A percentile compares a stretch with the other conserved stretches of the same genome.
phyloP scores from a whole-genome alignment of 208 protist species.

The Trypanosoma scelopori region DNA sequence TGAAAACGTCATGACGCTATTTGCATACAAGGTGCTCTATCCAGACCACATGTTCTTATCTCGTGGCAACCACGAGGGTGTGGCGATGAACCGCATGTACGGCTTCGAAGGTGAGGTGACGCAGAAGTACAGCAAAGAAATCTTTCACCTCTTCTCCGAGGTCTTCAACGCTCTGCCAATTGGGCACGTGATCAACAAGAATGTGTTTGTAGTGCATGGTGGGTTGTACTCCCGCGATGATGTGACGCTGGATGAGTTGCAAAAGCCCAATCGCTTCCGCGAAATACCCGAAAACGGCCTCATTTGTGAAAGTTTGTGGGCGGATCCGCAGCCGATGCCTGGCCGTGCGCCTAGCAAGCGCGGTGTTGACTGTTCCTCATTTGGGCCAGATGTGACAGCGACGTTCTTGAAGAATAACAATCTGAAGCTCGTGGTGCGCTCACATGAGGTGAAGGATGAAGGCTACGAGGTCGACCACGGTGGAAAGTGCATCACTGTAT shows the following conservation, averaged over 20 bases:
- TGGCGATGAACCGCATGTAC: slow-evolving; percentile 97
- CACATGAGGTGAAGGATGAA: slow-evolving; percentile 97
- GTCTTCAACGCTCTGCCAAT: slow-evolving; percentile 96
- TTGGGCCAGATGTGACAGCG: slow-evolving; percentile 97
- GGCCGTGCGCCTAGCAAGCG: slow-evolving; percentile 94
- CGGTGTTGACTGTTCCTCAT: slow-evolving; percentile 94
- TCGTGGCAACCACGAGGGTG: slow-evolving; percentile 96
- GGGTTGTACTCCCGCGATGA: slow-evolving; percentile 95
- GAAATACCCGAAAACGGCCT: slow-evolving; percentile 95
- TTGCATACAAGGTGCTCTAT: slow-evolving; percentile 97
- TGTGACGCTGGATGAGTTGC: slow-evolving; percentile 96
- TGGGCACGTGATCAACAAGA: slow-evolving; percentile 91
- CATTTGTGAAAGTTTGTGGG: slow-evolving; percentile 97
- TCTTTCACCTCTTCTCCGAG: slow-evolving; percentile 95
- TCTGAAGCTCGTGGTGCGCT: slow-evolving; percentile 94
- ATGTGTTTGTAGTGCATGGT: slow-evolving; percentile 96
- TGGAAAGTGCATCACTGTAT: slow-evolving; percentile 93
- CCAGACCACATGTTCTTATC: slow-evolving; percentile 95
- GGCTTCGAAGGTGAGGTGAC: slow-evolving; percentile 98
- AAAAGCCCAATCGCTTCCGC: slow-evolving; percentile 93
- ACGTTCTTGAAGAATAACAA: slow-evolving; percentile 95
- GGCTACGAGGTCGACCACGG: slow-evolving; percentile 95
- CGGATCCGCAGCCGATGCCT: slow-evolving; percentile 93
- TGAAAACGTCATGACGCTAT: slow-evolving; percentile 95
- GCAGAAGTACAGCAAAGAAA: slow-evolving; percentile 91